phyloP scores from a whole-genome alignment of 495 filamentous ascomycete species.

The Bacidia gigantensis region DNA sequence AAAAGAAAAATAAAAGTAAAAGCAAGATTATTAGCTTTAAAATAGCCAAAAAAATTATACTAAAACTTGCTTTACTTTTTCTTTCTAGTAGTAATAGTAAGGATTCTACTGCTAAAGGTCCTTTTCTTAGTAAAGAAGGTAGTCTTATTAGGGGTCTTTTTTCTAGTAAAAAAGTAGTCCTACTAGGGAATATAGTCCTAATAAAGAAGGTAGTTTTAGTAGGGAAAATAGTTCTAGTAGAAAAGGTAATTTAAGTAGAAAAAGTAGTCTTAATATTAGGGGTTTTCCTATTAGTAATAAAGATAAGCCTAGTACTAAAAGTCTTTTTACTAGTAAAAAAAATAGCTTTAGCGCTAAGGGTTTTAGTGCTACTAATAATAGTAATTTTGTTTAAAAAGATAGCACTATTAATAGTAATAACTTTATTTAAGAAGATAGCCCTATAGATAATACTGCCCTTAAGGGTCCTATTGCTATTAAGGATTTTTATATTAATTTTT shows the following conservation, averaged over 20 bases:
- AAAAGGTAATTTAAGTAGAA: no score
- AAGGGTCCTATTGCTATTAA: neutral
- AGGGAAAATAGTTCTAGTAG: conserved; percentile 2
- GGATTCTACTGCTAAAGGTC: neutral
- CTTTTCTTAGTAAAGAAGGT: neutral
- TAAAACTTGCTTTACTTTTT: neutral
- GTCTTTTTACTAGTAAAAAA: conserved; percentile 10
- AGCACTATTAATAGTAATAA: no score
- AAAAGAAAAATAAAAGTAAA: conserved; percentile 9
- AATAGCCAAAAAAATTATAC: conserved; percentile 5
- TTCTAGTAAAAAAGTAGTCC: neutral
- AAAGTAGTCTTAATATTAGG: no score
- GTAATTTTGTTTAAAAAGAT: no score
- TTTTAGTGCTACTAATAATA: neutral
- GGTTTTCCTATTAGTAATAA: no score
- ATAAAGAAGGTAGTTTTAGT: neutral
- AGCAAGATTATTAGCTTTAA: conserved; percentile 11
- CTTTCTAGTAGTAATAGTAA: neutral
- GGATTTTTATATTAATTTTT: neutral
- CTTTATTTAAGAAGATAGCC: neutral
- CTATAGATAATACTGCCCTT: neutral
- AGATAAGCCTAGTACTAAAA: no score
- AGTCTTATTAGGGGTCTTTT: no score
- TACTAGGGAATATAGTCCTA: neutral
- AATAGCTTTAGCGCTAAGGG: neutral